phyloP scores from a whole-genome alignment of 305 asterid species.

The Fraxinus greggii region DNA sequence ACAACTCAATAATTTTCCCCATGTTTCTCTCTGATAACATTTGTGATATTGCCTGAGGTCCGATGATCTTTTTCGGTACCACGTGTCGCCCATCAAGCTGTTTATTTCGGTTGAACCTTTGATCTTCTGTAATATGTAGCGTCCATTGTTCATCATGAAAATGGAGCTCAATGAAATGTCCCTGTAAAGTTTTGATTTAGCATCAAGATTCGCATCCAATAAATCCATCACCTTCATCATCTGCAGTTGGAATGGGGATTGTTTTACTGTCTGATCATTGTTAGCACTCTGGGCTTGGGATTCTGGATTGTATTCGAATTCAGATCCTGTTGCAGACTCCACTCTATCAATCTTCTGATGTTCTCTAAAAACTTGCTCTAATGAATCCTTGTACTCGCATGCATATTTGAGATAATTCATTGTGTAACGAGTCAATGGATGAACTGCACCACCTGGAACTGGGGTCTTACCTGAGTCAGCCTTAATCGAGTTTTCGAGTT shows the following conservation, averaged over 20 bases:
- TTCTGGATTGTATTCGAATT: conserved; percentile 32
- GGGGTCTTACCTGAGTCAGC: conserved; percentile 64
- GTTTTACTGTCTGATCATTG: conserved; percentile 11
- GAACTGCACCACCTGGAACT: conserved; percentile 88
- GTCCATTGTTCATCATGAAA: conserved; percentile 97
- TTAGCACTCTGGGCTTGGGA: conserved; percentile 8
- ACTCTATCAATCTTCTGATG: conserved; percentile 64
- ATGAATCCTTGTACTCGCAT: conserved; percentile 51
- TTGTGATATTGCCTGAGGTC: conserved; percentile 82
- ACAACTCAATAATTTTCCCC: conserved; percentile 66
- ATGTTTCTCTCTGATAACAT: conserved; percentile 84
- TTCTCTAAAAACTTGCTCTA: conserved; percentile 73
- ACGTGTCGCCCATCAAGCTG: conserved; percentile 58
- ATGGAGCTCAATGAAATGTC: conserved; percentile 67
- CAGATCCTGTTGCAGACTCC: conserved; percentile 44
- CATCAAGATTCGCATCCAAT: conserved; percentile 62
- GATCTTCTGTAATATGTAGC: conserved; percentile 79
- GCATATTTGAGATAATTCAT: conserved; percentile 64
- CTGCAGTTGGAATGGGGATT: conserved; percentile 55
- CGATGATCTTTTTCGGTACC: conserved; percentile 75
- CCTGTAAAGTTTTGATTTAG: conserved; percentile 68
- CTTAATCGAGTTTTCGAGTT: conserved; percentile 73
- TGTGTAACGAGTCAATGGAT: conserved; percentile 75
- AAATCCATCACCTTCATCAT: conserved; percentile 62
- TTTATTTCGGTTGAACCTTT: conserved; percentile 51